Base-by-base conservation (phyloP, 805 yeast genomes). In the Candida boidinii region DNA sequence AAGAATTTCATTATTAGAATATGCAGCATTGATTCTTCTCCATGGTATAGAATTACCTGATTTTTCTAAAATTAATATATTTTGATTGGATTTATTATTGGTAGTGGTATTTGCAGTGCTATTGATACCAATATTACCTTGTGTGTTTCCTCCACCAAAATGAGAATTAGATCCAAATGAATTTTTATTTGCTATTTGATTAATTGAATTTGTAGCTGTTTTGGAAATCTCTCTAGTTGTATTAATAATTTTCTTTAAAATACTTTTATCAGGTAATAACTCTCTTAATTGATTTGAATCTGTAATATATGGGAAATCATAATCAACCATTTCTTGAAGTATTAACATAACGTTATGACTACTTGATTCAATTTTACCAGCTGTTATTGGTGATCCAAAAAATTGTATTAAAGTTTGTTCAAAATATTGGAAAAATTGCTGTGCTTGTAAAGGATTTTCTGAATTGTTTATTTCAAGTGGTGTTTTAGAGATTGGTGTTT, bases 1-100 rank as follows among this genome's bases (percentile, higher is more conserved):
- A 51, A 78, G 86, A 55, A 90, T 66, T 55, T 90, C 97, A 54
- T 90, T 86, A 42, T 77, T 77, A 3, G 84, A 68, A 51, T 84
- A 76, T 42, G 68, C 71, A n/a, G 82, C 79, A 41, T 75, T 70
- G 4, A 77, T 51, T 29, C 73, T 64, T 46, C 97, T 70, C 97
- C 97, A 90, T 1, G 95, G 95, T 7, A 62, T 58, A 18, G 49
- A 48, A 29, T 60, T 51, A 5, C 56, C 57, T 1, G 60, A 51
- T 29, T 29, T 70, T 48, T 55, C 61, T 17, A 51, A 42, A 8
- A 54, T 47, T 9, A 50, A 48, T 2, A 39, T 37, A 28, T 8
- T 7, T 44, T n/a, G n/a, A n/a, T n/a, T n/a, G n/a, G n/a, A n/a
- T n/a, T n/a, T n/a, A n/a, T n/a, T n/a, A n/a, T n/a, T n/a, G n/a